Evolutionary conservation across 2,329 filamentous ascomycete genomes (phyloP), one percentile per base, ranked within the genome.

Genomic region (Dactylonectria estremocensis): DNA sequence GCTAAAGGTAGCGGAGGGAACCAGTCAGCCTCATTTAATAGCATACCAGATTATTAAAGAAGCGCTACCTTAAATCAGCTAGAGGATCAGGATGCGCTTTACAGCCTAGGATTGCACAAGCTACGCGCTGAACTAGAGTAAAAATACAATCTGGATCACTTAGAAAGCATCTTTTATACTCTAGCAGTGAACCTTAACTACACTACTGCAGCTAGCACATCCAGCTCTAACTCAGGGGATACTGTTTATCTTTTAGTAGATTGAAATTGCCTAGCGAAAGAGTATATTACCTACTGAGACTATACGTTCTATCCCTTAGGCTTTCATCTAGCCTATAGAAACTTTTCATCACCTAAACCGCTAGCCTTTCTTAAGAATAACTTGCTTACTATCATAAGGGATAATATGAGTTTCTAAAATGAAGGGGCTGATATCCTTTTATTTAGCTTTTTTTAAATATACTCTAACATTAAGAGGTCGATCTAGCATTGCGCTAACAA

Each of bases 391-490:
- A 24, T 45, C 18, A 54, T 62, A 35, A 50, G 20, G 10, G 49
- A 45, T 14, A 55, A 62, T 28, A 55, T 55, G 31, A 62, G 50
- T 20, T 16, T 20, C 31, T 49, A 37, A 7, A 68, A 68, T 33
- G 35, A 70, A 28, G 65, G 61, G 31, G 31, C 49, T 11, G 31
- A 70, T n/a, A 50, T 70, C 3, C 33, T 68, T 5, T 66, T 43
- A 2, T 70, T 70, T n/a, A 43, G 68, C 20, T 68, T 61, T 28
- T 68, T 68, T 54, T 28, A 70, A 24, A 61, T 43, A 9, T 70
- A 70, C 43, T 70, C 50, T 1, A 68, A 63, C 33, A 61, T 68
- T 16, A 70, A 70, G 58, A 14, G 54, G 13, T 56, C 33, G 35
- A 43, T 43, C 14, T 4, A n/a, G 6, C 16, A 43, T n/a, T 16